A percentile compares a stretch with the other conserved stretches of the same genome.
Evolutionary conservation across 208 protist species (phyloP).

Genomic region (Trichomonas vaginalis): DNA sequence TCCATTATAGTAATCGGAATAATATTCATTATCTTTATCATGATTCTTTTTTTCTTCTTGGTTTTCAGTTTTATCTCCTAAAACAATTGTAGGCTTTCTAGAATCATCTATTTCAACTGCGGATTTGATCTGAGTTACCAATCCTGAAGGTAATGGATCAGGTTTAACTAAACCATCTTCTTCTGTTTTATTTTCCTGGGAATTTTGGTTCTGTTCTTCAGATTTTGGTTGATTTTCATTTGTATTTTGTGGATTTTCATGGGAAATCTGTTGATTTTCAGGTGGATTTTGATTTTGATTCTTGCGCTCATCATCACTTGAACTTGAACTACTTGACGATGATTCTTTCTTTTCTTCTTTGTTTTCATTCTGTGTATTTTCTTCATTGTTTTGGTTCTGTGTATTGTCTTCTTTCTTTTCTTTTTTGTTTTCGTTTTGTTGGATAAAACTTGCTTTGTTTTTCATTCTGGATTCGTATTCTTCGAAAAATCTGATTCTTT

Average conservation of each 20-base stretch:
- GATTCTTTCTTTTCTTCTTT: too few relatives aligned
- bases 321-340: too few relatives aligned
- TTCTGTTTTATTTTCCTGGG: not conserved
- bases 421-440: not conserved
- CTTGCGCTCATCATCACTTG: too few relatives aligned
- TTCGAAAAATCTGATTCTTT: not conserved
- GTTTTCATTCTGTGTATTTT: too few relatives aligned
- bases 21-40: not conserved
- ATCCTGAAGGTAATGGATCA: not conserved
- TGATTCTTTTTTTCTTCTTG: not conserved
- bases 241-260: not conserved
- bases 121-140: not conserved
- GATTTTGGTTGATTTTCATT: not conserved
- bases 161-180: not conserved
- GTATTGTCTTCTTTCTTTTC: not conserved
- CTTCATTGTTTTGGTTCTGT: not conserved
- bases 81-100: not conserved
- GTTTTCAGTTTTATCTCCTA: not conserved
- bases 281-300: not conserved
- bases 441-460: too few relatives aligned
- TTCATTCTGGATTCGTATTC: too few relatives aligned
- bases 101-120: not conserved
- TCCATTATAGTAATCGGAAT: too few relatives aligned
- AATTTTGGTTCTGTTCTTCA: not conserved
- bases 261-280: not conserved